Evolutionary conservation across 768 basidiomycete genomes (phyloP).

Genomic region (Russula sp.): DNA sequence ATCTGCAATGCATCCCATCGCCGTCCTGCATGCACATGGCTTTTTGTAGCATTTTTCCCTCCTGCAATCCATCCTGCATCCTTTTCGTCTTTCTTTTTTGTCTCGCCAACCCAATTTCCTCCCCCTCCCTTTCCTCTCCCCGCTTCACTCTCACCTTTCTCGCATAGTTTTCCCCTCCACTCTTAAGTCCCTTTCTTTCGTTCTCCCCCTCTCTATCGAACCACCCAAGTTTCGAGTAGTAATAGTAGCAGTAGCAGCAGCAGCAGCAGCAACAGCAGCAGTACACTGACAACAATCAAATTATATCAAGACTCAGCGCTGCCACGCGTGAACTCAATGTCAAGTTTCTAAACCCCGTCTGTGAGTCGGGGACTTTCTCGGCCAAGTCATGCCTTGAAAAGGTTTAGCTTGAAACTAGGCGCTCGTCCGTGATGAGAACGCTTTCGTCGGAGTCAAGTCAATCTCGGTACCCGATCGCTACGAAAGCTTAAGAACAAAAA

Average conservation of each 20-base stretch:
- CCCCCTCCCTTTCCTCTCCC: neutral
- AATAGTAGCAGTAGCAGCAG: constrained; percentile 10
- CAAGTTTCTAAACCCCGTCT: neutral
- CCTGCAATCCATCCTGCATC: constrained; percentile 5
- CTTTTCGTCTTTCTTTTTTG: neutral
- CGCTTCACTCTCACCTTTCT: neutral
- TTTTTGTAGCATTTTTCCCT: constrained; percentile 13
- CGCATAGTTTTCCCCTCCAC: neutral
- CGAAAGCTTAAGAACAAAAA: too few species aligned
- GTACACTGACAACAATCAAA: constrained; percentile 19
- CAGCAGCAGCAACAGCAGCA: constrained; percentile 5
- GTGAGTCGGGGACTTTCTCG: too few species aligned
- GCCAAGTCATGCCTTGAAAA: too few species aligned
- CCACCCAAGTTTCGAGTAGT: constrained; percentile 13
- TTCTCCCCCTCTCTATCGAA: neutral
- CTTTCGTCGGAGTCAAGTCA: too few species aligned
- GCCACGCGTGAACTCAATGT: neutral
- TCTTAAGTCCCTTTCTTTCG: neutral
- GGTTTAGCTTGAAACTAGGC: too few species aligned
- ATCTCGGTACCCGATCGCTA: too few species aligned
- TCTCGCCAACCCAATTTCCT: neutral
- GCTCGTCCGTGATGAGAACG: too few species aligned
- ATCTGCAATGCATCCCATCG: constrained; percentile 3
- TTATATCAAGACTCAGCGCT: neutral
- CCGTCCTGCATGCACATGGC: constrained; percentile 12